phyloP scores from a whole-genome alignment of 176 grass and related monocot species.

The Rhipidocladum racemiflorum region DNA sequence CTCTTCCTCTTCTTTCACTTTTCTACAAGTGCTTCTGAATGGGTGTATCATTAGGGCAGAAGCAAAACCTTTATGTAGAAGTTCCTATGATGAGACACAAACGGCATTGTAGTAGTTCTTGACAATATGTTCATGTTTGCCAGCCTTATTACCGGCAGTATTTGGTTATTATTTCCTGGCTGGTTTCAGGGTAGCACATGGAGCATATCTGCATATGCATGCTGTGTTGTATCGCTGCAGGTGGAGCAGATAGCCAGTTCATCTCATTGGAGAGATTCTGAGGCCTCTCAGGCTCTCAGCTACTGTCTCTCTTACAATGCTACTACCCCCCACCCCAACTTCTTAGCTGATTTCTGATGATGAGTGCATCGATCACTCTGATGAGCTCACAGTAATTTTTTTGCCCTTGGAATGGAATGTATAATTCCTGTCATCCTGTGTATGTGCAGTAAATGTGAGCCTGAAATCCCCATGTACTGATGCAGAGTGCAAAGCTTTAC shows the following conservation, averaged over 20 bases:
- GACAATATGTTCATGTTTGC: not conserved
- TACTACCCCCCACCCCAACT: no score
- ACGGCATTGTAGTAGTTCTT: constrained; percentile 19
- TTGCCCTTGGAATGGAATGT: not conserved
- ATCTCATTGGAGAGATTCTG: constrained; percentile 30
- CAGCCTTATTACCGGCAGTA: not conserved
- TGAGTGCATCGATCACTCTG: not conserved
- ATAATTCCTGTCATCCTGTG: not conserved
- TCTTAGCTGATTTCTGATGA: not conserved
- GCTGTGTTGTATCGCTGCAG: constrained; percentile 18
- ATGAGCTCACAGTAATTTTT: constrained; percentile 11
- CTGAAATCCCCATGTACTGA: constrained; percentile 38
- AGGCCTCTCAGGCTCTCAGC: not conserved
- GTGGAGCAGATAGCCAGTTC: not conserved
- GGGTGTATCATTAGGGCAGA: constrained; percentile 22
- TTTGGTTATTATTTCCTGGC: not conserved
- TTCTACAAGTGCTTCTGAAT: constrained; percentile 21
- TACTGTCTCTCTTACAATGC: not conserved
- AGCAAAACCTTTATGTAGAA: constrained; percentile 2
- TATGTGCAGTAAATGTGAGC: not conserved
- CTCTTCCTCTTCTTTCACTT: constrained; percentile 18
- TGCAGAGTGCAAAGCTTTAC: constrained; percentile 43
- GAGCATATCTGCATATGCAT: constrained; percentile 16
- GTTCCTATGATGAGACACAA: constrained; percentile 6
- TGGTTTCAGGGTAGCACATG: constrained; percentile 2